Percentiles rank a stretch among this genome's conserved stretches.
These are phyloP conservation scores for Delitschia confertaspora DNA, from an alignment of 495 filamentous ascomycete genomes.

Conservation along the genomic window DNA sequence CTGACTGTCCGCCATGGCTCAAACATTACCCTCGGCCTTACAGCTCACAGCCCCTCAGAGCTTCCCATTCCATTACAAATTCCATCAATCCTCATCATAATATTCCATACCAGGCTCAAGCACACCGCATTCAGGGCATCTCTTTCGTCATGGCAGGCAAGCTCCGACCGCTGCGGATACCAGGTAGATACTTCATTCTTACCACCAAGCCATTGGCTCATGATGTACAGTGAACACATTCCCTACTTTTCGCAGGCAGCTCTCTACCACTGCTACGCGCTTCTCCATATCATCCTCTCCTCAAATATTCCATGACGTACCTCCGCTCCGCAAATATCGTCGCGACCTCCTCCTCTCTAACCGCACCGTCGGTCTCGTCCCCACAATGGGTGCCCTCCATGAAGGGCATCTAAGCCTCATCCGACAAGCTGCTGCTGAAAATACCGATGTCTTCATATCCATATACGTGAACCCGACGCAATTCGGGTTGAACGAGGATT, in stretches of 20 bases:
- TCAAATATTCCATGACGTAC: slow-evolving; percentile 65
- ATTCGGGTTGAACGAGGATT: slow-evolving; percentile 84
- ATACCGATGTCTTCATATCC: slow-evolving; percentile 74
- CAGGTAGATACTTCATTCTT: not conserved
- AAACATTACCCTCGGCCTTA: not conserved
- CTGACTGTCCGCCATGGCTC: slow-evolving; percentile 7
- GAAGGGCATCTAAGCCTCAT: slow-evolving; percentile 82
- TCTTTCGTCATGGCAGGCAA: slow-evolving; percentile 3
- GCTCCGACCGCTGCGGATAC: too few species aligned
- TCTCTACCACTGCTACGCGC: slow-evolving; percentile 8
- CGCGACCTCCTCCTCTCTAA: slow-evolving; percentile 55
- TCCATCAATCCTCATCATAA: slow-evolving; percentile 11
- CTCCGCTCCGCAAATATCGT: slow-evolving; percentile 62
- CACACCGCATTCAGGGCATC: too few species aligned
- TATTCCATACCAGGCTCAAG: too few species aligned
- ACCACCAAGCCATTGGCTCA: slow-evolving; percentile 6
- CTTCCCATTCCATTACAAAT: slow-evolving; percentile 7
- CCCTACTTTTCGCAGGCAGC: not conserved
- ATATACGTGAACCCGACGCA: slow-evolving; percentile 96
- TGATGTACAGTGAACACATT: slow-evolving; percentile 2
- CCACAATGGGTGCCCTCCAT: slow-evolving; percentile 95
- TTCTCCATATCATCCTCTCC: slow-evolving; percentile 19
- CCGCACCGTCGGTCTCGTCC: slow-evolving; percentile 76
- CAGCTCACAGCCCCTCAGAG: not conserved
- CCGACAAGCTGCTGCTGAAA: slow-evolving; percentile 74